These are phyloP conservation scores for Prunella vulgaris DNA, from an alignment of 257 asterid species.

Conservation along the genomic window DNA sequence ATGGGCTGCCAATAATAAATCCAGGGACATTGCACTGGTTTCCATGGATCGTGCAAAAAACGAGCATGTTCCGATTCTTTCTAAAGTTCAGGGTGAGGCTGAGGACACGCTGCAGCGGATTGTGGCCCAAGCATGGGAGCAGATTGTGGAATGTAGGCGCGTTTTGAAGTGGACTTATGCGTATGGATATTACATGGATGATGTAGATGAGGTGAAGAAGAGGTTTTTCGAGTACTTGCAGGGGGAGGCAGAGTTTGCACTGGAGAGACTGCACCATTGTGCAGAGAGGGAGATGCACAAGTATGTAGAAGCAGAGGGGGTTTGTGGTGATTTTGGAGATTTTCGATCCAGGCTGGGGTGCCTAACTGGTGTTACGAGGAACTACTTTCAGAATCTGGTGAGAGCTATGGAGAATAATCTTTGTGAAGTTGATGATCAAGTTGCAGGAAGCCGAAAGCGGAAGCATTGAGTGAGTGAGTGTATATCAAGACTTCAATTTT, in stretches of 20 bases:
- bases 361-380: conserved; percentile 13
- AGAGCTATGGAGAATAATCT: conserved; percentile 30
- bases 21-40: neutral
- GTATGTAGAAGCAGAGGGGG: neutral
- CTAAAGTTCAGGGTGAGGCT: conserved; percentile 37
- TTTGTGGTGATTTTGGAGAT: neutral
- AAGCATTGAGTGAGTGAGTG: no score
- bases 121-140: conserved; percentile 41
- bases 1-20: neutral
- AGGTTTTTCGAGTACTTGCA: conserved; percentile 37
- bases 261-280: conserved; percentile 46
- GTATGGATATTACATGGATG: conserved; percentile 26
- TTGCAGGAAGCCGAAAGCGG: no score
- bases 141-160: conserved; percentile 48
- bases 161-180: conserved; percentile 46
- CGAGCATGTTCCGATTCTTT: conserved; percentile 35
- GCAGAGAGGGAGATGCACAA: conserved; percentile 29
- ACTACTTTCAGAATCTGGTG: conserved; percentile 30
- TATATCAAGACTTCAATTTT: no score
- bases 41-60: neutral
- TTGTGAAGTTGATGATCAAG: neutral
- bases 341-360: neutral
- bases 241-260: conserved; percentile 35
- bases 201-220: neutral
- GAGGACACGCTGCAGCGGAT: conserved; percentile 20